phyloP scores from a whole-genome alignment of 2,329 filamentous ascomycete species.

The Neonectria magnoliae region DNA sequence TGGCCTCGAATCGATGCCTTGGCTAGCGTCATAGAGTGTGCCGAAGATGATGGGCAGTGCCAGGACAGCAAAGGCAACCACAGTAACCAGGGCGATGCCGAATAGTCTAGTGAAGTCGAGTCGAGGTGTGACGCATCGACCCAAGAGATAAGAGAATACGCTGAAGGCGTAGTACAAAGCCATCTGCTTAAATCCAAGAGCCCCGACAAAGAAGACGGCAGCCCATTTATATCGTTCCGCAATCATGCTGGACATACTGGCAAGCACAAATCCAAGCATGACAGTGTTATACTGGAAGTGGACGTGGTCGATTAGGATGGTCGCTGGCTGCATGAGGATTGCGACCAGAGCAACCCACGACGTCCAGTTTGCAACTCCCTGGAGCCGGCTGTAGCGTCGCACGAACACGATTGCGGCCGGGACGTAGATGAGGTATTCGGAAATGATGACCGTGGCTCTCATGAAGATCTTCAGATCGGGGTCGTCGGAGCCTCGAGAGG shows the following conservation, averaged over 20 bases:
- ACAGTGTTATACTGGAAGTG: slow-evolving; percentile 99
- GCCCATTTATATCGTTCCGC: slow-evolving; percentile 88
- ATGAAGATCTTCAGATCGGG: slow-evolving; percentile 90
- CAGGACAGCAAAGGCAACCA: slow-evolving; percentile 77
- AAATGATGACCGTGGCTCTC: slow-evolving; percentile 89
- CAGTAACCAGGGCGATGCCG: slow-evolving; percentile 78
- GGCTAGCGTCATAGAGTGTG: slow-evolving; percentile 73
- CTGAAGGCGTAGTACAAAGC: slow-evolving; percentile 95
- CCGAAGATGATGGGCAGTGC: slow-evolving; percentile 80
- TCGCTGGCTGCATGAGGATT: slow-evolving; percentile 90
- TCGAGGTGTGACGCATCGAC: slow-evolving; percentile 81
- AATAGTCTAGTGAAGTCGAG: slow-evolving; percentile 75
- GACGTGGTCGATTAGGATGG: slow-evolving; percentile 92
- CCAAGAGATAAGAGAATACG: slow-evolving; percentile 91
- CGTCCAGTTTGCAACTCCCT: slow-evolving; percentile 83
- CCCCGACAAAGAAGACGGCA: slow-evolving; percentile 91
- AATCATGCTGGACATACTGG: slow-evolving; percentile 87
- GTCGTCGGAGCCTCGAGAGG: slow-evolving; percentile 84
- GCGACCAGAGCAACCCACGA: slow-evolving; percentile 86
- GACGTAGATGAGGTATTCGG: slow-evolving; percentile 90
- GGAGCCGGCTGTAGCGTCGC: slow-evolving; percentile 79
- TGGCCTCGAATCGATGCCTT: slow-evolving; percentile 67
- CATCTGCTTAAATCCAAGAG: slow-evolving; percentile 99
- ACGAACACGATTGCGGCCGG: slow-evolving; percentile 88
- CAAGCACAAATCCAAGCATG: slow-evolving; percentile 92